These are phyloP conservation scores for Rhodotorula babjevae DNA, from an alignment of 768 basidiomycete genomes.

Conservation along the genomic window DNA sequence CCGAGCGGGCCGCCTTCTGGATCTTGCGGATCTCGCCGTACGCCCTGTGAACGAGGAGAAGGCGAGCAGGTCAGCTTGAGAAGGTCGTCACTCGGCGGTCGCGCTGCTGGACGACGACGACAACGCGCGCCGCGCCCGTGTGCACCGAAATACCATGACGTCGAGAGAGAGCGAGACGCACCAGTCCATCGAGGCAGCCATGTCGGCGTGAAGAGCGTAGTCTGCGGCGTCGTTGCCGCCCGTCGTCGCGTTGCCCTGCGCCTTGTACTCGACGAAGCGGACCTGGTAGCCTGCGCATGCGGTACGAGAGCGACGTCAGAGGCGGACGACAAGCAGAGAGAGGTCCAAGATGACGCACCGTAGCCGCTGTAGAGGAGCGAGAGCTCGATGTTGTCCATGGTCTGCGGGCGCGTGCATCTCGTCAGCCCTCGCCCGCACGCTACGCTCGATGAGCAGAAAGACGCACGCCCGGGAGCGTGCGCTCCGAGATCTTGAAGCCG, in stretches of 20 bases:
- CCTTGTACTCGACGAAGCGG: constrained; percentile 63
- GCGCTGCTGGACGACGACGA: background rate
- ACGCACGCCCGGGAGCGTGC: constrained; percentile 69
- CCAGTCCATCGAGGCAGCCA: constrained; percentile 76
- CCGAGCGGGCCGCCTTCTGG: constrained; percentile 69
- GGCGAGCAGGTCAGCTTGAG: background rate
- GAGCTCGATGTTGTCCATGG: constrained; percentile 84
- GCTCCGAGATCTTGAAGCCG: constrained; percentile 84
- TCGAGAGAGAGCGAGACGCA: background rate
- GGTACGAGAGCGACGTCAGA: too few relatives aligned
- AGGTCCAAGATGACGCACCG: constrained; percentile 7
- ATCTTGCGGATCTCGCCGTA: constrained; percentile 56
- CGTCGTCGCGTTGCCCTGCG: constrained; percentile 48
- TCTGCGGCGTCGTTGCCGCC: constrained; percentile 44
- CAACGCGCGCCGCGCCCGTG: background rate
- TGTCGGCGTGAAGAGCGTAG: constrained; percentile 60
- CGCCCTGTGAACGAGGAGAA: constrained; percentile 21
- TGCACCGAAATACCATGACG: too few relatives aligned
- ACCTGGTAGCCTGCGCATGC: constrained; percentile 65
- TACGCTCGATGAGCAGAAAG: background rate
- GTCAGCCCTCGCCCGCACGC: background rate
- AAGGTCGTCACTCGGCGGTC: background rate
- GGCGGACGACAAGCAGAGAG: too few relatives aligned
- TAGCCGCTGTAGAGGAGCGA: constrained; percentile 64
- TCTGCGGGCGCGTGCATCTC: constrained; percentile 37